Base-by-base conservation (phyloP, 208 protist species). In the Blastocrithidia nonstop region DNA sequence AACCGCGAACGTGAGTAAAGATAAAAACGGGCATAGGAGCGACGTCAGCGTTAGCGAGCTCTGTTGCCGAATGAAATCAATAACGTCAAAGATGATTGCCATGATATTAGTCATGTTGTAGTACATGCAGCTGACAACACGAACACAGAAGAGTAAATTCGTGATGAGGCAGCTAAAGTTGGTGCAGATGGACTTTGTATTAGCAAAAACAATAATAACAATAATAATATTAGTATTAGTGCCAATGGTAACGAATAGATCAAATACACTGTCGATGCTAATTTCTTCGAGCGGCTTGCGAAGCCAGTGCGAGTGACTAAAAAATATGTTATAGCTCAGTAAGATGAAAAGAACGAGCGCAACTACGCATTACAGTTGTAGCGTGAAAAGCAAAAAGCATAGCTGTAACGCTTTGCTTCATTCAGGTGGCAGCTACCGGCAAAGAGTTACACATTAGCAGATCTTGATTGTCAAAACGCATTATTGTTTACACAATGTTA, bases 221-320 rank as follows among this genome's bases (percentile, higher is more conserved):
- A n/a, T n/a, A n/a, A n/a, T n/a, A n/a, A n/a, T n/a, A n/a, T n/a
- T n/a, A n/a, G n/a, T n/a, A n/a, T n/a, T n/a, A 19, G 33, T 19
- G 29, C 39, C 45, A 9, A 20, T 42, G 29, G 29, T n/a, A n/a
- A n/a, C 29, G 29, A n/a, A 19, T 27, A 6, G n/a, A 16, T 13
- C 24, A 43, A 15, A 13, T 27, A 9, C 23, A 16, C 26, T 16
- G 41, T 21, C 6, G 9, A 23, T 16, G 40, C 36, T 4, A 57
- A 68, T 5, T 8, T 79, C 6, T 82, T 86, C 41, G 61, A 65
- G 20, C 66, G 76, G 17, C 61, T 86, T 4, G 61, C 76, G 3
- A 61, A 61, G 27, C 76, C 76, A 0, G 43, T 39, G 1, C 49
- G 16, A 4, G 54, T 72, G 5, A 46, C 47, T 19, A 20, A 55